A percentile compares a stretch with the other conserved stretches of the same genome.
These are phyloP conservation scores for Asclepias syriaca DNA, from an alignment of 257 asterid species.

Conservation along the genomic window DNA sequence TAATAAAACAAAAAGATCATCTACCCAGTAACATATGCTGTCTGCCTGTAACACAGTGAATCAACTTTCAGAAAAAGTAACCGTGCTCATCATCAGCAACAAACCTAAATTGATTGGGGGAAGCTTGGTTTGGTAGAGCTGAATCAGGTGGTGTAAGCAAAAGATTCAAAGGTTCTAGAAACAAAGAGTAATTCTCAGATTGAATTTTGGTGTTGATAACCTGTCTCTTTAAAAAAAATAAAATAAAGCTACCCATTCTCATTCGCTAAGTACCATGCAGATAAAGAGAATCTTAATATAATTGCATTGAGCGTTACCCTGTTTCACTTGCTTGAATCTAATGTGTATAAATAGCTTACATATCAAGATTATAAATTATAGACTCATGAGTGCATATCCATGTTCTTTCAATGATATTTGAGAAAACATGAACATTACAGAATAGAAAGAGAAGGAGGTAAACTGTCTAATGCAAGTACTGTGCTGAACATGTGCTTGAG, in stretches of 20 bases:
- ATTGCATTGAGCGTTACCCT: not conserved
- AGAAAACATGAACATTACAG: not conserved
- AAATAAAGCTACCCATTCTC: not conserved
- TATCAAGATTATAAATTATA: not conserved
- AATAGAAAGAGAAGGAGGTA: not conserved
- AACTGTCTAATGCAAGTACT: not conserved
- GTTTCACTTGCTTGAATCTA: not conserved
- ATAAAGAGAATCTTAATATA: not conserved
- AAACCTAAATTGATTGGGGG: no score
- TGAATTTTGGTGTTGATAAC: not conserved
- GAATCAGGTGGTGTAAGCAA: not conserved
- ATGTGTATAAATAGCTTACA: not conserved
- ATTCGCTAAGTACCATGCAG: not conserved
- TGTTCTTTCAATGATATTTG: not conserved
- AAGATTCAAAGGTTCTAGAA: not conserved
- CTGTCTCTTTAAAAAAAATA: not conserved
- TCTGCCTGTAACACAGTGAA: not conserved
- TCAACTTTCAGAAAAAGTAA: not conserved
- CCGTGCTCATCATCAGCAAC: not conserved
- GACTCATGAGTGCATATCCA: not conserved
- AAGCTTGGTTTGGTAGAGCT: not conserved
- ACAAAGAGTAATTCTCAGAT: not conserved
- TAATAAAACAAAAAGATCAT: not conserved
- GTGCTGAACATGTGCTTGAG: not conserved
- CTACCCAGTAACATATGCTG: not conserved